Conservation (phyloP, 768 basidiomycete genomes). For the Pleurotus tuoliensis region DNA sequence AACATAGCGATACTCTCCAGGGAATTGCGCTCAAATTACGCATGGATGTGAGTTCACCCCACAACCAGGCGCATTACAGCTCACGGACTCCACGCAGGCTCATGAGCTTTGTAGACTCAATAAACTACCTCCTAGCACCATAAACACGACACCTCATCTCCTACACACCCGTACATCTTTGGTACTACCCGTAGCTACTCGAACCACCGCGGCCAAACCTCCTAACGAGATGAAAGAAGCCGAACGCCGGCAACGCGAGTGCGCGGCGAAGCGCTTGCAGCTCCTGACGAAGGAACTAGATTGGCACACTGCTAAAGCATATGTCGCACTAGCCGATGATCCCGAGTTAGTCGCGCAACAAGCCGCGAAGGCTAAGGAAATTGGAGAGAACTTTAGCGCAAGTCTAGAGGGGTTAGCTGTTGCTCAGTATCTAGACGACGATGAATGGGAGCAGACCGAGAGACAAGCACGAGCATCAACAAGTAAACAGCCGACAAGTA, state of each 20-base stretch:
- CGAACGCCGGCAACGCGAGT: conserved; percentile 42
- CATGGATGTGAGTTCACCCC: conserved; percentile 47
- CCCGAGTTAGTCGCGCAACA: conserved; percentile 21
- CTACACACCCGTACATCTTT: conserved; percentile 65
- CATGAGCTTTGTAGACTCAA: conserved; percentile 63
- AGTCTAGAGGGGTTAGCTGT: conserved; percentile 49
- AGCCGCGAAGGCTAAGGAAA: conserved; percentile 23
- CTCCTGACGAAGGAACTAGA: conserved; percentile 67
- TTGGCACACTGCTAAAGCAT: conserved; percentile 61
- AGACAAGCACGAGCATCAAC: conserved; percentile 20
- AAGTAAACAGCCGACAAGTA: neutral
- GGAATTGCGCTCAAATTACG: conserved; percentile 61
- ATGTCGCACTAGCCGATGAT: conserved; percentile 63
- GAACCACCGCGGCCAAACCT: conserved; percentile 18
- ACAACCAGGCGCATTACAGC: neutral
- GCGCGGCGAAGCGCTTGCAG: conserved; percentile 60
- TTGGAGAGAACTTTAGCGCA: conserved; percentile 4
- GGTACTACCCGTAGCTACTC: conserved; percentile 44
- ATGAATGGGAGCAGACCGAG: conserved; percentile 58
- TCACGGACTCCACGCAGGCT: conserved; percentile 30
- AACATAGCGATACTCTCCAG: conserved; percentile 54
- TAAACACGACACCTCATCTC: conserved; percentile 69
- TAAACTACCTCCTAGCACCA: conserved; percentile 57
- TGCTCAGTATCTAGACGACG: conserved; percentile 60
- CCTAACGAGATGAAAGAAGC: conserved; percentile 17